These are phyloP conservation scores for Steccherinum ochraceum DNA, from an alignment of 768 basidiomycete species.

Conservation along the genomic window DNA sequence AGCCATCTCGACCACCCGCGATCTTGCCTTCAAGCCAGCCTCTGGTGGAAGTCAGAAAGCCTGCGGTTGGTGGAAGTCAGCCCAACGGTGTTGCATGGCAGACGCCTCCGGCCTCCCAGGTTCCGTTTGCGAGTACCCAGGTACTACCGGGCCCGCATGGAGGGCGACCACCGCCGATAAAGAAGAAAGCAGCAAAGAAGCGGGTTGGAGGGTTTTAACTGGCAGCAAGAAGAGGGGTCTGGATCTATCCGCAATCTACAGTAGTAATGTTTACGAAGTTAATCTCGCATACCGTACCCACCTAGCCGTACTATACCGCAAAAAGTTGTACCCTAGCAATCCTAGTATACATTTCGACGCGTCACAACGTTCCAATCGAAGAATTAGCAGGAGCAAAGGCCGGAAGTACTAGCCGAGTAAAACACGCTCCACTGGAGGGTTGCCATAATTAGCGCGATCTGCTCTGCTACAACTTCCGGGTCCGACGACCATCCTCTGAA, in stretches of 20 bases:
- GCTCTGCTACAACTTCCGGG: not conserved
- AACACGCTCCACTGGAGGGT: not conserved
- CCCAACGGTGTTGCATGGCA: slow-evolving; percentile 7
- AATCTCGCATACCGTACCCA: not conserved
- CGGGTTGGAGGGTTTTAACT: slow-evolving; percentile 69
- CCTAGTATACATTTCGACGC: no score
- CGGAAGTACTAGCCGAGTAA: not conserved
- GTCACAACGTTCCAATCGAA: no score
- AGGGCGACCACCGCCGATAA: slow-evolving; percentile 42
- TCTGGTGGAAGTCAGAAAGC: slow-evolving; percentile 3
- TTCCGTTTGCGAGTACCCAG: slow-evolving; percentile 54
- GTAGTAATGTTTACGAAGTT: no score
- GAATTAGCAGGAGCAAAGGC: not conserved
- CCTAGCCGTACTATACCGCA: not conserved
- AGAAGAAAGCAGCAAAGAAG: slow-evolving; percentile 59
- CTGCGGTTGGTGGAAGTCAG: slow-evolving; percentile 12
- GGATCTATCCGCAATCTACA: no score
- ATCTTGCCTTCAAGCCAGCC: slow-evolving; percentile 4
- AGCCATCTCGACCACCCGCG: slow-evolving; percentile 6
- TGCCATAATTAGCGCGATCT: not conserved
- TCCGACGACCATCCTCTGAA: not conserved
- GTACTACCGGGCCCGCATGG: slow-evolving; percentile 66
- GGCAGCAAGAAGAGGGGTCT: no score
- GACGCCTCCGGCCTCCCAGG: slow-evolving; percentile 33
- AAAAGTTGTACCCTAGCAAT: no score